Conservation (phyloP, 2,329 filamentous ascomycete species). For the Pestalotiopsis sp. region DNA sequence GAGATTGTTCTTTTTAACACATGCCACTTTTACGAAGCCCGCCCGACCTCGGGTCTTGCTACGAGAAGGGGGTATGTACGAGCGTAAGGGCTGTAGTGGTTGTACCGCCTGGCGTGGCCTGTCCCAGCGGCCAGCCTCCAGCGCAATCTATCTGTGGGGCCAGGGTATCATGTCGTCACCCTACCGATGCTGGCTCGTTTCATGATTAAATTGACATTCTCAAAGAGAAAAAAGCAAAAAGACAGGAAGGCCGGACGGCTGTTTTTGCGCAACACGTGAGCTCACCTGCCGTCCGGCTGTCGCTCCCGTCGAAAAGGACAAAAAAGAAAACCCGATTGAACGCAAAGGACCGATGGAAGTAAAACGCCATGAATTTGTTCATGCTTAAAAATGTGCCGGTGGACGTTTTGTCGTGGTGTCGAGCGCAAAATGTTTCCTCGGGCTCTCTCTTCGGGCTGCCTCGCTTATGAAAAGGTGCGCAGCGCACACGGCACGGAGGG, state of each 20-base stretch:
- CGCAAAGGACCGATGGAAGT: too few relatives aligned
- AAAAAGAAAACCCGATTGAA: too few relatives aligned
- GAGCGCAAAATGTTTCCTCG: too few relatives aligned
- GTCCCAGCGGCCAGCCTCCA: neutral
- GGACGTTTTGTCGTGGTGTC: too few relatives aligned
- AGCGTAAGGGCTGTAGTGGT: neutral
- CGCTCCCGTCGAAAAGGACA: too few relatives aligned
- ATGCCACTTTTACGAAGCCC: too few relatives aligned
- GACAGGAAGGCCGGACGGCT: neutral
- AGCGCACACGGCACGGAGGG: too few relatives aligned
- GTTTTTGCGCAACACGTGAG: neutral
- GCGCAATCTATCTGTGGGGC: slow-evolving; percentile 9
- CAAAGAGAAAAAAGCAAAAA: neutral
- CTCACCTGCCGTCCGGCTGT: neutral
- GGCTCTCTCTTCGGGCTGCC: too few relatives aligned
- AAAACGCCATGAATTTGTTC: too few relatives aligned
- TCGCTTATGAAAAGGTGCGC: too few relatives aligned
- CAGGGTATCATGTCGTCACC: slow-evolving; percentile 9
- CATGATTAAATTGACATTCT: slow-evolving; percentile 1
- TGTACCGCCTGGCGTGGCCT: neutral
- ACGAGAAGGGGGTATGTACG: neutral
- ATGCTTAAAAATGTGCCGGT: too few relatives aligned
- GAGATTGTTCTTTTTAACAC: too few relatives aligned
- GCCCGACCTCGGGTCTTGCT: neutral
- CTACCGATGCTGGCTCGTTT: slow-evolving; percentile 6